Evolutionary conservation across 306 rosid species (phyloP).

Genomic region (Sesbania bispinosa): DNA sequence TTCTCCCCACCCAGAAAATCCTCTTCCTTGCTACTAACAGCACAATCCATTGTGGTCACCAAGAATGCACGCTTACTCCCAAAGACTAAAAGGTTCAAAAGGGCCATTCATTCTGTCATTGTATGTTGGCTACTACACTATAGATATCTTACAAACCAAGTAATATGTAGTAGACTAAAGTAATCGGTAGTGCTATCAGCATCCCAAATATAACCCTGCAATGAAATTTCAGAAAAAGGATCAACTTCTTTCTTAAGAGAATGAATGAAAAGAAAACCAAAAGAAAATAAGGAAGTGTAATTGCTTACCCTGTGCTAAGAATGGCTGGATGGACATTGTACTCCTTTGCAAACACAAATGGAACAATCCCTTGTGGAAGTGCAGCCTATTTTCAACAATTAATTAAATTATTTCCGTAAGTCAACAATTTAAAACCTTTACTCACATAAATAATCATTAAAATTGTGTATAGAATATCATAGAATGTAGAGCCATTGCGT

Average conservation of each 20-base stretch:
- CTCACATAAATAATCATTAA: background rate
- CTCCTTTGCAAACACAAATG: conserved; percentile 96
- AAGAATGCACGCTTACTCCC: conserved; percentile 29
- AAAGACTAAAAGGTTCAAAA: conserved; percentile 29
- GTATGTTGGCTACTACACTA: background rate
- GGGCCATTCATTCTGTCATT: conserved; percentile 5
- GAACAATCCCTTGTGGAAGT: conserved; percentile 97
- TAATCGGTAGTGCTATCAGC: conserved; percentile 64
- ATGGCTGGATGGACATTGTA: conserved; percentile 95
- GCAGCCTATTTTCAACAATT: conserved; percentile 65
- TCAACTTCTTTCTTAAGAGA: background rate
- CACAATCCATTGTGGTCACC: conserved; percentile 22
- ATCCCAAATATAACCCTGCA: conserved; percentile 66
- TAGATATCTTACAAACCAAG: conserved; percentile 43
- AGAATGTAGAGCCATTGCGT: no score
- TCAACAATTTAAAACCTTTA: background rate
- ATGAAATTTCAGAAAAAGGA: background rate
- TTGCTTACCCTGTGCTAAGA: conserved; percentile 85
- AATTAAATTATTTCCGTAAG: conserved; percentile 2
- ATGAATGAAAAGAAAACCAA: background rate
- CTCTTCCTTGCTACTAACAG: conserved; percentile 30
- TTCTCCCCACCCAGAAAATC: conserved; percentile 19
- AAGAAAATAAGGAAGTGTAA: background rate
- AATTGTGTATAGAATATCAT: no score
- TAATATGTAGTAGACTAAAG: conserved; percentile 53